Percentiles rank a stretch among this genome's conserved stretches.
Conservation (phyloP, 2,329 filamentous ascomycete genomes). For the Fusarium brevicatenulatum region DNA sequence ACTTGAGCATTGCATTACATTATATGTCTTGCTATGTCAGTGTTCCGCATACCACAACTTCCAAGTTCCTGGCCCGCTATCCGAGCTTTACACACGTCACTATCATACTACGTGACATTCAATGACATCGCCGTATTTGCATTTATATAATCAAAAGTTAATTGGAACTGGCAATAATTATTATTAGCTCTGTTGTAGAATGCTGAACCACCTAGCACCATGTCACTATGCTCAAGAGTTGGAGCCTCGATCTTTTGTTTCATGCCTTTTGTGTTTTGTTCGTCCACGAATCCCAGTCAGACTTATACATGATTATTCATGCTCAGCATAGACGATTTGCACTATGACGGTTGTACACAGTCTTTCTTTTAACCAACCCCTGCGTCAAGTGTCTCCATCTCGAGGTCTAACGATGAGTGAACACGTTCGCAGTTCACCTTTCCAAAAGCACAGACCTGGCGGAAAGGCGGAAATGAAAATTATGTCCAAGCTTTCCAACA, state of each 20-base stretch:
- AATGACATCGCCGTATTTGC: constrained; percentile 4
- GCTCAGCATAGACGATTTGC: constrained; percentile 1
- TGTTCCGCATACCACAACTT: constrained; percentile 30
- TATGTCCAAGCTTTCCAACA: constrained; percentile 36
- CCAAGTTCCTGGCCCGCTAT: constrained; percentile 21
- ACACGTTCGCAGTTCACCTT: constrained; percentile 32
- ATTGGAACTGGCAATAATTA: not conserved
- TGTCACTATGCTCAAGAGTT: not conserved
- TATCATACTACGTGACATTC: constrained; percentile 5
- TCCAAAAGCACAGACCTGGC: constrained; percentile 31
- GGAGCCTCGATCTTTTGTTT: not conserved
- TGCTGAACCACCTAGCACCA: not conserved
- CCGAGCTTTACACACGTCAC: constrained; percentile 15
- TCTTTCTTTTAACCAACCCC: constrained; percentile 6
- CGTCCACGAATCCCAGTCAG: not conserved
- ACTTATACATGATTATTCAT: constrained; percentile 14
- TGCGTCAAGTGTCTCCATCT: constrained; percentile 21
- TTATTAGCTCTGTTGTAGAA: not conserved
- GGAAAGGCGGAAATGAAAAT: constrained; percentile 40
- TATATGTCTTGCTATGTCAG: constrained; percentile 35
- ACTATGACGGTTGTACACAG: not conserved
- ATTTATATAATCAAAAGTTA: not conserved
- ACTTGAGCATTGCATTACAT: constrained; percentile 25
- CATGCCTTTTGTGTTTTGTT: not conserved
- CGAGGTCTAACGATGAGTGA: constrained; percentile 34